Base-by-base conservation (phyloP, 331 rosid genomes). In the Stylosanthes scabra region DNA sequence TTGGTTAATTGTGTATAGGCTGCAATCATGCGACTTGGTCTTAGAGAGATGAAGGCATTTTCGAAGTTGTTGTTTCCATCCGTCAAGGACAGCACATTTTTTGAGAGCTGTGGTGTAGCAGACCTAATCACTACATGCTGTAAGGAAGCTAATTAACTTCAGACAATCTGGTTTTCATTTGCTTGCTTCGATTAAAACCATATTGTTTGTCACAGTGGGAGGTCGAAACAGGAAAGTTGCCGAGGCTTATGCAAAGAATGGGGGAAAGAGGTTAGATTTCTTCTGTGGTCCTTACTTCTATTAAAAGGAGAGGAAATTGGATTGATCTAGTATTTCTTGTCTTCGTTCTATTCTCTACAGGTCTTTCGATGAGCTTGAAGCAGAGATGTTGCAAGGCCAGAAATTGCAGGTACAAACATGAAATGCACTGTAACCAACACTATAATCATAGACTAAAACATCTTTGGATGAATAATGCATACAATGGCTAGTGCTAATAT, bases 141-240 rank as follows among this genome's bases (percentile, higher is more conserved):
- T 95, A 90, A 84, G 97, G 78, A 74, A 80, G 63, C 65, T 49
- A 37, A 31, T 31, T 20, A 40, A 55, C 70, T 57, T 66, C 74
- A 55, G 72, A 63, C 75, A 55, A 67, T 15, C 40, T 59, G 50
- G 40, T 47, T 9, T 42, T 66, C 71, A 3, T 29, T 42, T 42
- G 68, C 34, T 62, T 66, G 44, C 44, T 73, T 82, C 51, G 46
- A 54, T 66, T 54, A 37, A 70, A 55, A 84, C 79, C 70, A 42
- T 56, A 28, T n/a, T 55, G 7, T 78, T 16, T 80, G 27, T 86
- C 83, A 70, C 91, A 92, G 99, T 95, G 92, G 99, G 99, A 58
- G 99, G 99, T 83, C 87, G 99, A 81, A 95, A 95, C 86, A 88
- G 98, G 79, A 95, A 88, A 78, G 99, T 95, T 41, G 96, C 98